phyloP scores from a whole-genome alignment of 1,139 yeast genomes.

The Sugiyamaella japonica region DNA sequence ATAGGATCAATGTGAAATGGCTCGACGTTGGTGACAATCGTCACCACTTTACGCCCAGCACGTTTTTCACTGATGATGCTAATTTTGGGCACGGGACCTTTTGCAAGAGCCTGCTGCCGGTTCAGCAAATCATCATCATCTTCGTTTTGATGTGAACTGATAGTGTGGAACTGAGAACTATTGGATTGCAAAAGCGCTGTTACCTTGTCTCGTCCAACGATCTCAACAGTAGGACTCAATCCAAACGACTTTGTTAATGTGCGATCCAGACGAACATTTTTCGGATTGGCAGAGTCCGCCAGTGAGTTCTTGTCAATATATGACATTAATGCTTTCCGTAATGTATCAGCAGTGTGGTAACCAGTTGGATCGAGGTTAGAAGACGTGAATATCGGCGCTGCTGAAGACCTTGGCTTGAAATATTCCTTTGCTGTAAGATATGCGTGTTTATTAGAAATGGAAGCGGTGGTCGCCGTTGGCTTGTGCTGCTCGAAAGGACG shows the following conservation, averaged over 20 bases:
- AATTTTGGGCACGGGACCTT: constrained; percentile 70
- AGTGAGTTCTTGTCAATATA: constrained; percentile 58
- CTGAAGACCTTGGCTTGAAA: constrained; percentile 34
- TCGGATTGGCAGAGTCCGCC: constrained; percentile 50
- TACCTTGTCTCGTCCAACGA: constrained; percentile 52
- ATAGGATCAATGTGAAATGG: constrained; percentile 65
- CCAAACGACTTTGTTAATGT: constrained; percentile 40
- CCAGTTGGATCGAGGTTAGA: constrained; percentile 42
- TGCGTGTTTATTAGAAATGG: background rate
- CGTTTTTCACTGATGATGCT: constrained; percentile 70
- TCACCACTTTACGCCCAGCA: constrained; percentile 78
- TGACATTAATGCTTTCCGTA: constrained; percentile 52
- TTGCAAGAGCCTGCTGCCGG: constrained; percentile 32
- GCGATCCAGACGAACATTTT: constrained; percentile 57
- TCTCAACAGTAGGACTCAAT: constrained; percentile 28
- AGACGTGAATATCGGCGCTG: constrained; percentile 48
- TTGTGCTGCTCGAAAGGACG: constrained; percentile 29
- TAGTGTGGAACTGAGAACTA: constrained; percentile 59
- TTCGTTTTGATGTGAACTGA: constrained; percentile 48
- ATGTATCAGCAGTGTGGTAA: constrained; percentile 55
- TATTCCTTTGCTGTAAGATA: constrained; percentile 28
- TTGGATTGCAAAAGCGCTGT: constrained; percentile 51
- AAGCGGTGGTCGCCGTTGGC: background rate
- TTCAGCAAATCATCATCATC: constrained; percentile 32
- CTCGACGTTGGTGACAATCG: constrained; percentile 70